These are phyloP conservation scores for Hanseniaspora uvarum DNA, from an alignment of 1,139 yeast genomes.

Conservation along the genomic window DNA sequence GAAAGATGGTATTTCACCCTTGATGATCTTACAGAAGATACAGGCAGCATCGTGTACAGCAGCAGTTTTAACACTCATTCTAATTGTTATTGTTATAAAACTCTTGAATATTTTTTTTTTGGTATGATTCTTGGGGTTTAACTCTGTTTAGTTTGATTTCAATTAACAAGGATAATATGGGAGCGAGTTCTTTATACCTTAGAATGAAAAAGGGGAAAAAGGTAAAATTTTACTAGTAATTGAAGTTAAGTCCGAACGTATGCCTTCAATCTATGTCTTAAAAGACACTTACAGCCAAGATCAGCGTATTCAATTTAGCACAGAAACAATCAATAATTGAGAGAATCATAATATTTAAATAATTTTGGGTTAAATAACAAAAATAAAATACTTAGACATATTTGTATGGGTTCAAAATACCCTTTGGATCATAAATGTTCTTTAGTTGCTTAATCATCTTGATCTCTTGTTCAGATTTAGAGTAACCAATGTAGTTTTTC, in stretches of 20 bases:
- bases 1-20: slow-evolving; percentile 87
- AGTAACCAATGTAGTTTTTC: slow-evolving; percentile 74
- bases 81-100: too few relatives aligned
- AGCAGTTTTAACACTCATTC: slow-evolving; percentile 20
- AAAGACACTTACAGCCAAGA: too few relatives aligned
- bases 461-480: slow-evolving; percentile 63
- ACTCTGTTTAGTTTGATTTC: too few relatives aligned
- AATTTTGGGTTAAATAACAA: background rate
- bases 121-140: background rate
- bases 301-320: too few relatives aligned
- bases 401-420: slow-evolving; percentile 86
- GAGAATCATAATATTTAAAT: background rate
- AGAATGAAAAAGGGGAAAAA: too few relatives aligned
- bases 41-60: slow-evolving; percentile 43
- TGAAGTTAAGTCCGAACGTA: background rate
- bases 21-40: slow-evolving; percentile 84
- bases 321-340: too few relatives aligned
- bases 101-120: too few relatives aligned
- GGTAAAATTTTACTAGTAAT: too few relatives aligned
- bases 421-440: slow-evolving; percentile 76
- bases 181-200: too few relatives aligned
- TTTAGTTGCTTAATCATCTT: slow-evolving; percentile 66
- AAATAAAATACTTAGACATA: slow-evolving; percentile 38
- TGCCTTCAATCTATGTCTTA: too few relatives aligned
- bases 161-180: too few relatives aligned